These are phyloP conservation scores for Arabidopsis thaliana DNA, from an alignment of 345 rosid species.

Conservation along the genomic window TAIR10.1 NC_003076.8:3798501-3799000, in stretches of 20 bases:
- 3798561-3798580: slow-evolving; percentile 14
- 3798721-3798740: slow-evolving; percentile 48
- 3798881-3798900: slow-evolving; percentile 33
- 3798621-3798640: slow-evolving; percentile 11
- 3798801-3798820: slow-evolving; percentile 40
- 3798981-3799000: slow-evolving; percentile 39
- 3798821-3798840: slow-evolving; percentile 40
- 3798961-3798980: slow-evolving; percentile 32
- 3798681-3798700: neutral
- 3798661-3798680: neutral
- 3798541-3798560: slow-evolving; percentile 8
- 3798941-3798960: slow-evolving; percentile 19
- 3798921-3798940: slow-evolving; percentile 20
- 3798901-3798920: slow-evolving; percentile 41
- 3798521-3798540: slow-evolving; percentile 1
- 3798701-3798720: slow-evolving; percentile 42
- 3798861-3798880: slow-evolving; percentile 21
- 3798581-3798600: neutral
- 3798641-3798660: slow-evolving; percentile 1
- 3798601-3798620: too few species aligned
- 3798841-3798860: slow-evolving; percentile 40
- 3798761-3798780: slow-evolving; percentile 51
- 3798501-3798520: neutral
- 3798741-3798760: slow-evolving; percentile 47
- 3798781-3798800: slow-evolving; percentile 49